Conservation (phyloP, 2,329 filamentous ascomycete genomes). For the Aureobasidium lini region DNA sequence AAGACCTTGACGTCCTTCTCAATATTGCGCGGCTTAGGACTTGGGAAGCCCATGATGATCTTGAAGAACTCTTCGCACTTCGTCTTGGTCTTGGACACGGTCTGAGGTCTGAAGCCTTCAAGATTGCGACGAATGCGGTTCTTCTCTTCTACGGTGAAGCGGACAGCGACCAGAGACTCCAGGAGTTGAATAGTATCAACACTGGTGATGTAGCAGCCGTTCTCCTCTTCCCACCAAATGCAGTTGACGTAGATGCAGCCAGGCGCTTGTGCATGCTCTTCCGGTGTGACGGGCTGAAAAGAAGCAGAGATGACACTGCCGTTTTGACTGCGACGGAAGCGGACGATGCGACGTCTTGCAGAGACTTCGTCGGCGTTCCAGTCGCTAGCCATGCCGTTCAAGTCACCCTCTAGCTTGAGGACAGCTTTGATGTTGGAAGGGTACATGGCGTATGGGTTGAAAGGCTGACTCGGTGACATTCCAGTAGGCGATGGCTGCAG, state of each 20-base stretch:
- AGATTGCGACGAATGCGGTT: conserved; percentile 94
- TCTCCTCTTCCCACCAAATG: conserved; percentile 91
- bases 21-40: conserved; percentile 92
- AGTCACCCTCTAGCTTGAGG: conserved; percentile 76
- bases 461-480: conserved; percentile 42
- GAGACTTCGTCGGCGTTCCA: conserved; percentile 80
- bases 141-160: conserved; percentile 96
- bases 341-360: conserved; percentile 73
- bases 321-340: conserved; percentile 75
- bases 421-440: conserved; percentile 65
- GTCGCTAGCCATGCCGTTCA: conserved; percentile 72
- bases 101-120: conserved; percentile 86
- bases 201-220: conserved; percentile 87
- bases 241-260: conserved; percentile 94
- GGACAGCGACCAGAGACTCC: conserved; percentile 76
- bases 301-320: conserved; percentile 74
- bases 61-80: conserved; percentile 97
- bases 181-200: conserved; percentile 96
- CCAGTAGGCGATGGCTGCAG: conserved; percentile 44
- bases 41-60: conserved; percentile 94
- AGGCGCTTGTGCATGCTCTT: conserved; percentile 58
- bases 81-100: conserved; percentile 83
- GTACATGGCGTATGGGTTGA: conserved; percentile 75
- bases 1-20: conserved; percentile 99
- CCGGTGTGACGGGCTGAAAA: conserved; percentile 70